These are phyloP conservation scores for Tulasnella sp. DNA, from an alignment of 768 basidiomycete species.

Conservation along the genomic window DNA sequence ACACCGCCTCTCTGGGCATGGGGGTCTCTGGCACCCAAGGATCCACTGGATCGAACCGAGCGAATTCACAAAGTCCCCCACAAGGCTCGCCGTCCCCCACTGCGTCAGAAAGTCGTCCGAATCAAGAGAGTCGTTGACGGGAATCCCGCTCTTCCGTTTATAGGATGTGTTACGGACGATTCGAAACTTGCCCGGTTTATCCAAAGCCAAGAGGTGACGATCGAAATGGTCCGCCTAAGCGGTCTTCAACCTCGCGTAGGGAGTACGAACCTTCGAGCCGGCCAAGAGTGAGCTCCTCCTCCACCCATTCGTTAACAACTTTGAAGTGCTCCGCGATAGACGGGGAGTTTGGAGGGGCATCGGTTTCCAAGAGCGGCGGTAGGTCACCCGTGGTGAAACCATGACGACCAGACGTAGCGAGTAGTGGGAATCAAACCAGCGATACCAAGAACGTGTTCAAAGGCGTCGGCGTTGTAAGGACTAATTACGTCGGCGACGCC, in stretches of 20 bases:
- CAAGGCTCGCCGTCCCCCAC: background rate
- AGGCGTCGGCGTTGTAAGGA: conserved; percentile 9
- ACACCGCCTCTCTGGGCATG: background rate
- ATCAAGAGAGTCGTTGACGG: background rate
- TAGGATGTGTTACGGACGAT: conserved; percentile 38
- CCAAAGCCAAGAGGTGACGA: conserved; percentile 26
- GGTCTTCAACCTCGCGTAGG: background rate
- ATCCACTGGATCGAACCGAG: too few species aligned
- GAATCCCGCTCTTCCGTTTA: background rate
- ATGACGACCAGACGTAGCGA: too few species aligned
- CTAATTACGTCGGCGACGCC: background rate
- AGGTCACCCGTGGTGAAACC: too few species aligned
- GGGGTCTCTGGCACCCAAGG: too few species aligned
- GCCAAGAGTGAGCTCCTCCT: conserved; percentile 30
- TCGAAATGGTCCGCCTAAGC: conserved; percentile 25
- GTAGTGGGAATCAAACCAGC: background rate
- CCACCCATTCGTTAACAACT: conserved; percentile 19
- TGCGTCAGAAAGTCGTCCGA: background rate
- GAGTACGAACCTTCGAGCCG: conserved; percentile 34
- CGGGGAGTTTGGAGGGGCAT: background rate
- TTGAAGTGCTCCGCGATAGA: background rate
- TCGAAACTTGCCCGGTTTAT: conserved; percentile 40
- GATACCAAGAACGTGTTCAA: background rate
- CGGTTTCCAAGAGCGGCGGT: background rate
- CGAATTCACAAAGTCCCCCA: too few species aligned